Base-by-base conservation (phyloP, 805 yeast species). In the Candida parachauliodes region DNA sequence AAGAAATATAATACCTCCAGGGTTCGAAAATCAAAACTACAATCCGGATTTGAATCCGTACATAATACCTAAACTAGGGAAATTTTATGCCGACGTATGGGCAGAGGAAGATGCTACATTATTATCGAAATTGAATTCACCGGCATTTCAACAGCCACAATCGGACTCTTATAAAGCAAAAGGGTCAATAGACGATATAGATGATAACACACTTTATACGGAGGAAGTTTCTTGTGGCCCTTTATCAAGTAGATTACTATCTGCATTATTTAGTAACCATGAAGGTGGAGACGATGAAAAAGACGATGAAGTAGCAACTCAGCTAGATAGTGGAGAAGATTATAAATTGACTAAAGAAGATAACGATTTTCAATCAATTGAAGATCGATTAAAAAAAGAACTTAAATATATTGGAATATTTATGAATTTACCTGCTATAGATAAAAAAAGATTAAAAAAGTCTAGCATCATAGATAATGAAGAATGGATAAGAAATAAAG, bases 221-320 rank as follows among this genome's bases (percentile, higher is more conserved):
- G 91, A 85, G 41, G 79, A 76, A 16, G 68, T 91, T 1, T 82
- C 95, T 1, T 83, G 95, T 55, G 98, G 98, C 1, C 98, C 98
- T 1, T 68, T 91, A 24, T 82, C 94, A 0, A 81, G 89, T 17
- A 73, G 98, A 41, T 66, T 91, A 31, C 57, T 91, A 36, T 77
- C 95, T 4, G 98, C 97, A 0, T 70, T 91, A 8, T 62, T 88
- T 39, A 70, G 75, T 46, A 74, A 74, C 19, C 59, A 54, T 15
- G 59, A 54, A 36, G 62, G 52, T 6, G 51, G 42, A 20, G 51
- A 47, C 12, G 54, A 50, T 14, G 55, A 51, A n/a, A 39, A 17
- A 48, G 55, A 52, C 29, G 58, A 59, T 2, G 62, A 60, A 21
- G 58, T 64, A 3, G 68, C 70, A 3, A 64, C 71, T 1, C 60